Evolutionary conservation across 495 filamentous ascomycete genomes (phyloP).

Genomic region (Sordaria brevicollis): DNA sequence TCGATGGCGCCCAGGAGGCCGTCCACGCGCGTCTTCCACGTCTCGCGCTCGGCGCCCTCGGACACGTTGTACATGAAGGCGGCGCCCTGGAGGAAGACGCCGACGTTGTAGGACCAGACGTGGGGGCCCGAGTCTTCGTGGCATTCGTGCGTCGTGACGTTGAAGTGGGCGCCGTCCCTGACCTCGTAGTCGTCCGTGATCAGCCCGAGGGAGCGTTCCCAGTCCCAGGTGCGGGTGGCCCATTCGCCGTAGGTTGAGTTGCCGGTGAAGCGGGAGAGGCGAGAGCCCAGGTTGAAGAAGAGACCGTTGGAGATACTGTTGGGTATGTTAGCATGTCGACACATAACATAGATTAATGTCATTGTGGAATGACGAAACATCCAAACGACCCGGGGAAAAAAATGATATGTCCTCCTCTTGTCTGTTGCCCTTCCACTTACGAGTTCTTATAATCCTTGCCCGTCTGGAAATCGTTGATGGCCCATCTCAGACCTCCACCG

Average conservation of each 20-base stretch:
- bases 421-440: background rate
- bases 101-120: constrained; percentile 72
- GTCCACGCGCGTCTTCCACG: constrained; percentile 48
- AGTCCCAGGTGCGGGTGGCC: constrained; percentile 63
- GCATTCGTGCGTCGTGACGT: constrained; percentile 37
- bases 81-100: constrained; percentile 60
- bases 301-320: constrained; percentile 56
- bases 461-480: constrained; percentile 70
- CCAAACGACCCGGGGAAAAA: background rate
- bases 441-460: constrained; percentile 78
- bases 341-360: background rate
- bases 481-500: constrained; percentile 74
- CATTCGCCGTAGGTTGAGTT: constrained; percentile 68
- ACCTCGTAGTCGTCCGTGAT: constrained; percentile 51
- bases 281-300: constrained; percentile 74
- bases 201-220: constrained; percentile 51
- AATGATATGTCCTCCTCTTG: background rate
- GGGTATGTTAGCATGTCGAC: background rate
- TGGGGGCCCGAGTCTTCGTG: constrained; percentile 42
- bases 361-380: background rate
- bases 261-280: constrained; percentile 62
- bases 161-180: constrained; percentile 55
- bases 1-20: constrained; percentile 44
- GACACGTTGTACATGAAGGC: constrained; percentile 71
- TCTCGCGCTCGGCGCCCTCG: constrained; percentile 27